Evolutionary conservation across 2,329 filamentous ascomycete species (phyloP), one percentile per base, ranked within the genome.

Genomic region (Cordyceps cicadae): DNA sequence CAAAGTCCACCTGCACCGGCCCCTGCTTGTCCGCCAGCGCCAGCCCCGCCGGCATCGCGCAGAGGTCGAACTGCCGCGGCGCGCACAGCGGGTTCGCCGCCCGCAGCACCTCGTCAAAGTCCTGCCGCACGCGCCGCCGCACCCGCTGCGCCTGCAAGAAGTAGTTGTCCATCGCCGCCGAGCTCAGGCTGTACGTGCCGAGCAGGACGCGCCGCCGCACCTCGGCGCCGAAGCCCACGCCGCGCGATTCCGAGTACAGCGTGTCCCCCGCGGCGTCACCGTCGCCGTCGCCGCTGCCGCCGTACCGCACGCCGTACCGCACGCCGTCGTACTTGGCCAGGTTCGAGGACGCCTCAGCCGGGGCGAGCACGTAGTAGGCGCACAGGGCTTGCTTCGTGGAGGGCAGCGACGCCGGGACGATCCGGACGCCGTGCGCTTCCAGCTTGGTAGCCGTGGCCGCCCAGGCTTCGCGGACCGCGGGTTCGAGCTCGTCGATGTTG

Each of bases 261-360:
- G 86, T 81, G n/a, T 82, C 80, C 9, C 81, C 80, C 12, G 77
- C 78, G 6, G 81, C 84, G 62, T 86, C 79, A 52, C 78, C 80
- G 11, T 75, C 72, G 1, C 72, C 69, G 1, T 72, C 69, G 5
- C 75, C 76, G n/a, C n/a, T n/a, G n/a, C n/a, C n/a, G n/a, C n/a
- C n/a, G n/a, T n/a, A n/a, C 34, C 85, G 81, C 21, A 78, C 79
- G 1, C 94, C 94, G 73, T 96, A 99, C 12, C 94, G 88, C n/a
- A 97, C 85, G 21, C 94, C 94, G 68, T 99, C 95, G 72, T 97
- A 99, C 72, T 96, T 97, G 61, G 94, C 90, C 2, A 99, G 83
- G 68, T 99, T 99, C 17, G 93, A 97, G 1, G 91, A 91, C 3
- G 94, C 94, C 75, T 99, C 94, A 17, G 94, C 93, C 0, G 94